These are phyloP conservation scores for Setomelanomma holmii DNA, from an alignment of 2,329 filamentous ascomycete species.

Conservation along the genomic window DNA sequence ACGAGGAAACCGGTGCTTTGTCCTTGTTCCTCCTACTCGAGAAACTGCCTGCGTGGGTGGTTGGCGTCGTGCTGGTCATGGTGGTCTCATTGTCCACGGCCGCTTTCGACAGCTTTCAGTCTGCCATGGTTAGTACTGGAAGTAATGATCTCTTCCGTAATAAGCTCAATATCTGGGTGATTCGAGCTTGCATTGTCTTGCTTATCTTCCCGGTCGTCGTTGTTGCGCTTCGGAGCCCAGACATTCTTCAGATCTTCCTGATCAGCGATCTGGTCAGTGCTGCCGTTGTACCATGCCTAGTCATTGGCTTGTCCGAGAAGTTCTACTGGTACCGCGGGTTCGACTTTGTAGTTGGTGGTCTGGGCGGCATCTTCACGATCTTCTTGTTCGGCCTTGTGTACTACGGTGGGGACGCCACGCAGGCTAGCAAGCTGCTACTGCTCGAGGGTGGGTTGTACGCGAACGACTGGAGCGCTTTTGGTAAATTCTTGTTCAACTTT, in stretches of 20 bases:
- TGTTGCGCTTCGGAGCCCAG: slow-evolving; percentile 75
- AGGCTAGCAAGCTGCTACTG: slow-evolving; percentile 72
- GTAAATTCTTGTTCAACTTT: slow-evolving; percentile 46
- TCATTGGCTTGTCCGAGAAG: slow-evolving; percentile 72
- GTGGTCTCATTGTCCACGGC: slow-evolving; percentile 77
- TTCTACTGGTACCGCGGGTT: slow-evolving; percentile 79
- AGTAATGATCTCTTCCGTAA: slow-evolving; percentile 88
- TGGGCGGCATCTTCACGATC: slow-evolving; percentile 79
- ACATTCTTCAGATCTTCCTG: slow-evolving; percentile 81
- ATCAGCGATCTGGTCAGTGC: slow-evolving; percentile 82
- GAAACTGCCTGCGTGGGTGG: slow-evolving; percentile 78
- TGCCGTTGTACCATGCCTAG: slow-evolving; percentile 74
- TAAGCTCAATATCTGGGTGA: slow-evolving; percentile 75
- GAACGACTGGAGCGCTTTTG: slow-evolving; percentile 82
- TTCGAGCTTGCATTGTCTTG: slow-evolving; percentile 72
- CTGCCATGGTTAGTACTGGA: slow-evolving; percentile 82
- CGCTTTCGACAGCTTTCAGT: slow-evolving; percentile 81
- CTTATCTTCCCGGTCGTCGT: slow-evolving; percentile 78
- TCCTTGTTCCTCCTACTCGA: slow-evolving; percentile 79
- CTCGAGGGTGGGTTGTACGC: slow-evolving; percentile 77
- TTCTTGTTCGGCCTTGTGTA: slow-evolving; percentile 84
- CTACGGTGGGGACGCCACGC: slow-evolving; percentile 70
- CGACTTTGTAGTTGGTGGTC: slow-evolving; percentile 78
- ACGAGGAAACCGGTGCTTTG: slow-evolving; percentile 68
- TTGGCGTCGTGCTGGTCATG: slow-evolving; percentile 83